Evolutionary conservation across 441 rosid genomes (phyloP), one percentile per base, ranked within the genome.

Genomic region (Eruca vesicaria): DNA sequence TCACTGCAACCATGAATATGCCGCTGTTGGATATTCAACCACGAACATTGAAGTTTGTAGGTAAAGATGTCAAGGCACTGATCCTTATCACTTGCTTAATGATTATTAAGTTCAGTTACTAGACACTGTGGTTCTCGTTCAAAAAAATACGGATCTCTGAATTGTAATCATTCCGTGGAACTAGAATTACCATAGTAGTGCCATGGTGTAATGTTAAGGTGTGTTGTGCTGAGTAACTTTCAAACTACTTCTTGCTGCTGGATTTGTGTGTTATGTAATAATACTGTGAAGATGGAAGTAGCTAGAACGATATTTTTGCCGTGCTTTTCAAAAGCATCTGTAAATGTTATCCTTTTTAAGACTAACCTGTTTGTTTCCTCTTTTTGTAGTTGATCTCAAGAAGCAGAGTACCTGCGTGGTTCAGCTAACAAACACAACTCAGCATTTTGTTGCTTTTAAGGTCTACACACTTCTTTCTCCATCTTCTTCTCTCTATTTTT

Each of bases 361-460:
- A 15, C 50, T 28, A 66, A 21, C 32, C 3, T n/a, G 32, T 64
- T 4, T n/a, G 32, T 64, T 57, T 63, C 64, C 12, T 48, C 32
- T 53, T 7, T 75, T 69, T 68, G 78, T 72, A 94, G 98, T 89
- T 86, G 95, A 86, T 79, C 68, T 86, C 80, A 88, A 88, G 87
- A 90, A 92, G 90, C 95, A 90, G 80, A 86, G 89, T 79, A 68
- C 93, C 38, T 92, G 97, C 75, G 80, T 83, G 8, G 82, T 90
- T 36, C 78, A 68, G 55, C 93, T 94, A 14, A 78, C 79, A 23
- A 94, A 89, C 80, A 86, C 83, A 66, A 78, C 91, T 41, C 36
- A 76, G 36, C 77, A 80, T 18, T 76, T 66, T 82, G 94, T 94
- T 79, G 98, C 97, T 68, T 94, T 92, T 84, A 94, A 94, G 98